phyloP scores from a whole-genome alignment of 2,329 filamentous ascomycete genomes.

The Verticillium isaacii region DNA sequence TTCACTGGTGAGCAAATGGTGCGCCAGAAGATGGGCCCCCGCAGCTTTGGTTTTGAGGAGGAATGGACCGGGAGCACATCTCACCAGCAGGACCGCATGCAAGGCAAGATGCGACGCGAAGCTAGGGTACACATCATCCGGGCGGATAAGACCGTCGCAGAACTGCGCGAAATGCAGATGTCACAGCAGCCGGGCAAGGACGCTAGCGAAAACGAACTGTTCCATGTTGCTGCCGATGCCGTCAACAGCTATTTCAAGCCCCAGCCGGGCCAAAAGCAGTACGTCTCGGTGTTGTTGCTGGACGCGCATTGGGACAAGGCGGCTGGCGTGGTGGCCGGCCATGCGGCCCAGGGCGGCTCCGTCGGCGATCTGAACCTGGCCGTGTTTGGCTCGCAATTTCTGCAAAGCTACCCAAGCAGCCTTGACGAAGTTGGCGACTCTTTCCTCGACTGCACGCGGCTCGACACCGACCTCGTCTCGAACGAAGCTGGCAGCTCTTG shows the following conservation, averaged over 20 bases:
- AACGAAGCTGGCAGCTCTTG: constrained; percentile 85
- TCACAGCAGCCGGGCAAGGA: constrained; percentile 63
- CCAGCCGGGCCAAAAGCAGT: constrained; percentile 72
- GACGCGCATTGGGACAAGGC: constrained; percentile 83
- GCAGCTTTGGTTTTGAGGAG: constrained; percentile 88
- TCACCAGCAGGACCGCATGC: constrained; percentile 67
- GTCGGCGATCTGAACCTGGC: constrained; percentile 73
- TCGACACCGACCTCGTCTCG: constrained; percentile 72
- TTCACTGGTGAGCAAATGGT: constrained; percentile 97
- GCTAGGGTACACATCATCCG: constrained; percentile 85
- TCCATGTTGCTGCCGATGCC: constrained; percentile 70
- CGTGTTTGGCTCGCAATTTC: constrained; percentile 86
- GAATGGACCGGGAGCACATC: constrained; percentile 85
- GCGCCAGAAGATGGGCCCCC: constrained; percentile 78
- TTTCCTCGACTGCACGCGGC: constrained; percentile 86
- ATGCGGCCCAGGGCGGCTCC: constrained; percentile 77
- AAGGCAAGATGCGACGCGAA: constrained; percentile 77
- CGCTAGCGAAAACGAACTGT: constrained; percentile 68
- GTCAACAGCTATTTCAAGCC: constrained; percentile 74
- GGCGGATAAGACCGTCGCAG: constrained; percentile 75
- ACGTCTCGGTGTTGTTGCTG: constrained; percentile 81
- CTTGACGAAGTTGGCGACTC: constrained; percentile 88
- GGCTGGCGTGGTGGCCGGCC: constrained; percentile 66
- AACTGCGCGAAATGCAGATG: constrained; percentile 64
- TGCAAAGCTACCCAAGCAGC: constrained; percentile 85